A percentile compares a stretch with the other conserved stretches of the same genome.
phyloP scores from a whole-genome alignment of 148 eudicot species.

The Camellia sinensis region DNA sequence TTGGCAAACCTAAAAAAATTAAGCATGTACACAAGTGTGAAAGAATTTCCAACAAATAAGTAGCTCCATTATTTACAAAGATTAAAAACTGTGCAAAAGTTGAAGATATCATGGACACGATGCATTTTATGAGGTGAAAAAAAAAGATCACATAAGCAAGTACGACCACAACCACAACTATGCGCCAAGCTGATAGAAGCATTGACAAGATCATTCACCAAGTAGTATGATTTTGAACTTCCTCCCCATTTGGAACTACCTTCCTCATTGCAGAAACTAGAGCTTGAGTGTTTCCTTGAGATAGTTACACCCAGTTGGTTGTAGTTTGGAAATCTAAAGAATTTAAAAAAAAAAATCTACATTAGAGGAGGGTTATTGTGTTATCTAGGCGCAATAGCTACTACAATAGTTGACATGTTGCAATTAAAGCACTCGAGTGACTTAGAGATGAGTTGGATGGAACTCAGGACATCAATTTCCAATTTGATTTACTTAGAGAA shows the following conservation, averaged over 20 bases:
- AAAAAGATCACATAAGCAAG: not conserved
- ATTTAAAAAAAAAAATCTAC: slow-evolving; percentile 38
- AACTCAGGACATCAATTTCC: not conserved
- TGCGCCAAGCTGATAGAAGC: too few relatives aligned
- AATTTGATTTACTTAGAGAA: slow-evolving; percentile 23
- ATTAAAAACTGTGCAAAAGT: slow-evolving; percentile 22
- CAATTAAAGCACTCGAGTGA: slow-evolving; percentile 2
- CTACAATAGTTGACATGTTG: slow-evolving; percentile 28
- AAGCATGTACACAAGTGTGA: slow-evolving; percentile 32
- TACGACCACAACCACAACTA: not conserved
- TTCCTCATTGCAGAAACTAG: slow-evolving; percentile 30
- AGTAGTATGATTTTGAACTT: too few relatives aligned
- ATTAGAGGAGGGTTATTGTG: slow-evolving; percentile 41
- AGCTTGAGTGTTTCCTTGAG: slow-evolving; percentile 32
- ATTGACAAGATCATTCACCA: too few relatives aligned
- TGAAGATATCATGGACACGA: slow-evolving; percentile 33
- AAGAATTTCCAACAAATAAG: slow-evolving; percentile 14
- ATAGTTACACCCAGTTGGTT: slow-evolving; percentile 16
- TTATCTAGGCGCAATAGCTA: slow-evolving; percentile 24
- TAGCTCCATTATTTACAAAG: slow-evolving; percentile 8
- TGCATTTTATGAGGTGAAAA: not conserved
- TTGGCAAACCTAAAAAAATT: slow-evolving; percentile 33
- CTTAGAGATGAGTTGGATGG: not conserved
- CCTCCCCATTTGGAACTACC: slow-evolving; percentile 22
- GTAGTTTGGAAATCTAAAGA: not conserved